Percentiles rank a stretch among this genome's conserved stretches.
Evolutionary conservation across 202 grass and related monocot species (phyloP).

Genomic region (Panicum hallii): DNA sequence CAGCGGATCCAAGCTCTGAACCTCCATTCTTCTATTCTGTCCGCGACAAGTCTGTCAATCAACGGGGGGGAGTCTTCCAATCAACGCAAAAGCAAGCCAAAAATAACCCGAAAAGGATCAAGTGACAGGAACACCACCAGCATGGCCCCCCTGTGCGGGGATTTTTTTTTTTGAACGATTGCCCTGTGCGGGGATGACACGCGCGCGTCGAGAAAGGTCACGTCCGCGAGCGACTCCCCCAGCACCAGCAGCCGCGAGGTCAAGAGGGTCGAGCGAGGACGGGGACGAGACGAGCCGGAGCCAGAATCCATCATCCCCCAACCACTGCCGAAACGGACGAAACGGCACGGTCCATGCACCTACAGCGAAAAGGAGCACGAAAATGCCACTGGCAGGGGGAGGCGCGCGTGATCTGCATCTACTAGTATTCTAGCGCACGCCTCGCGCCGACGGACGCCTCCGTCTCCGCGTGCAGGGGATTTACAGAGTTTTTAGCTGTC

Average conservation of each 20-base stretch:
- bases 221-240: neutral
- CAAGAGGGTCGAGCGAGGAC: neutral
- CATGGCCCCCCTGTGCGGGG: slow-evolving; percentile 11
- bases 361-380: neutral
- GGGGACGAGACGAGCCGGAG: neutral
- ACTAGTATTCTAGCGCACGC: neutral
- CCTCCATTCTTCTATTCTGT: neutral
- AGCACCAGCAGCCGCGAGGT: neutral
- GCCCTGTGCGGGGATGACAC: slow-evolving; percentile 1
- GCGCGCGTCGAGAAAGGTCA: slow-evolving; percentile 7
- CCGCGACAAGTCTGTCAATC: neutral
- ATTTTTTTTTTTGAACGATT: neutral
- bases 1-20: neutral
- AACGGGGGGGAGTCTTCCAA: neutral
- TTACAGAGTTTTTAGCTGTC: slow-evolving; percentile 27
- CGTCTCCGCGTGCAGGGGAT: slow-evolving; percentile 23
- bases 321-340: neutral
- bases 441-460: slow-evolving; percentile 13
- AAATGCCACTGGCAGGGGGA: neutral
- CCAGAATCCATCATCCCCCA: neutral
- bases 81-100: neutral
- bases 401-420: neutral
- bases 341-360: slow-evolving; percentile 19
- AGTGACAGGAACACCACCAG: too few species aligned
- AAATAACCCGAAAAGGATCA: neutral